A percentile compares a stretch with the other conserved stretches of the same genome.
Conservation (phyloP, 176 grass and related monocot species). For the Saccharum spontaneum region DNA sequence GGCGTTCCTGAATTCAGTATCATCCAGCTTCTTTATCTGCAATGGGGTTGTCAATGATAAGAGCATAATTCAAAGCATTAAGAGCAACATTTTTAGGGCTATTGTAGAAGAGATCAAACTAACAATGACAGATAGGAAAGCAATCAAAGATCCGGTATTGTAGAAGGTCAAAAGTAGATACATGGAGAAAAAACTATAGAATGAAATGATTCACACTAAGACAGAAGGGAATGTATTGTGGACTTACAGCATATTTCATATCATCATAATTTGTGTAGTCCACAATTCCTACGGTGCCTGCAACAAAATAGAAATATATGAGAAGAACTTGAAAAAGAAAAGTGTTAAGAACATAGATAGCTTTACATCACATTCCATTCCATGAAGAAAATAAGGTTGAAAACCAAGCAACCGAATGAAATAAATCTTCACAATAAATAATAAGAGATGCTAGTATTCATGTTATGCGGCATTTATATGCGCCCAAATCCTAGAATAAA, state of each 20-base stretch:
- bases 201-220: not conserved
- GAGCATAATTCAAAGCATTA: constrained; percentile 23
- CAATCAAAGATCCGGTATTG: not conserved
- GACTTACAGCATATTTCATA: constrained; percentile 98
- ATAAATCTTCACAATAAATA: not conserved
- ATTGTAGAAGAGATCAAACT: not conserved
- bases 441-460: not conserved
- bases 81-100: not conserved
- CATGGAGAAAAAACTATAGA: not conserved
- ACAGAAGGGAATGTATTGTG: not conserved
- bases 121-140: not conserved
- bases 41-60: constrained; percentile 22
- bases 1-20: constrained; percentile 93
- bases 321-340: not conserved
- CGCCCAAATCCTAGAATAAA: not conserved
- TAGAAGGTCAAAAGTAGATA: not conserved
- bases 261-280: constrained; percentile 97
- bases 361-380: constrained; percentile 22
- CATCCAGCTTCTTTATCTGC: constrained; percentile 94
- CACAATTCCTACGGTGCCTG: constrained; percentile 85
- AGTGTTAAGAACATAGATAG: not conserved
- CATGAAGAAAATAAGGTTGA: not conserved
- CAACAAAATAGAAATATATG: constrained; percentile 33
- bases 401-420: not conserved
- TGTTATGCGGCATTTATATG: not conserved